Conservation (phyloP, 2,329 filamentous ascomycete species). For the Paraphoma sp. region DNA sequence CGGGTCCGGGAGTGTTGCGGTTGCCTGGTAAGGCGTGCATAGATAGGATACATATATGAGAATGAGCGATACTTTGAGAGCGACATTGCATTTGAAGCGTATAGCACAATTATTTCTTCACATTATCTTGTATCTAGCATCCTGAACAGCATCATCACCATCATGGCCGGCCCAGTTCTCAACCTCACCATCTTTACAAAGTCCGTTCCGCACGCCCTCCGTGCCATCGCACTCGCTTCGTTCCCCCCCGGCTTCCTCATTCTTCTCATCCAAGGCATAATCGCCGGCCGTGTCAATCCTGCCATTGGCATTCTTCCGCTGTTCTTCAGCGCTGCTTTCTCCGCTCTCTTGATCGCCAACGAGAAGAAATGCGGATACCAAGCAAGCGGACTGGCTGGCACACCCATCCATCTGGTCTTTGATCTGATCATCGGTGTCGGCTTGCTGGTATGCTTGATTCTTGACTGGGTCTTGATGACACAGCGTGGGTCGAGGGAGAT, state of each 20-base stretch:
- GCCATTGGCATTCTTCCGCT: slow-evolving; percentile 38
- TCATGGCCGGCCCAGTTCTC: slow-evolving; percentile 20
- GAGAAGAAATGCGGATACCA: slow-evolving; percentile 33
- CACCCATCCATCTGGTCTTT: slow-evolving; percentile 31
- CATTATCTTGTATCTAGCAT: neutral
- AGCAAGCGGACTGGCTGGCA: slow-evolving; percentile 30
- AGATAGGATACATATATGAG: neutral
- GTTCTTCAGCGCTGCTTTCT: slow-evolving; percentile 32
- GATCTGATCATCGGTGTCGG: slow-evolving; percentile 27
- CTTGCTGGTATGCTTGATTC: slow-evolving; percentile 31
- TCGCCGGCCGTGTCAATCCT: slow-evolving; percentile 26
- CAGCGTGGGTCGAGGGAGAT: neutral
- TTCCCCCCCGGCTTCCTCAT: slow-evolving; percentile 36
- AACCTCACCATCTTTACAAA: slow-evolving; percentile 32
- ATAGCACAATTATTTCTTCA: neutral
- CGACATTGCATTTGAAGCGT: neutral
- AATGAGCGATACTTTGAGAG: neutral
- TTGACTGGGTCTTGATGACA: slow-evolving; percentile 27
- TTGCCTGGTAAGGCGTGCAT: slow-evolving; percentile 3
- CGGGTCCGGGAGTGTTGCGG: neutral
- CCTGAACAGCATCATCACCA: neutral
- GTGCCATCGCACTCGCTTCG: slow-evolving; percentile 27
- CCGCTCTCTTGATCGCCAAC: slow-evolving; percentile 30
- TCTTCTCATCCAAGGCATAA: slow-evolving; percentile 35
- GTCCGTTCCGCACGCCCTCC: slow-evolving; percentile 29